Conservation (phyloP, 768 basidiomycete species). For the Cystobasidium tubakii region DNA sequence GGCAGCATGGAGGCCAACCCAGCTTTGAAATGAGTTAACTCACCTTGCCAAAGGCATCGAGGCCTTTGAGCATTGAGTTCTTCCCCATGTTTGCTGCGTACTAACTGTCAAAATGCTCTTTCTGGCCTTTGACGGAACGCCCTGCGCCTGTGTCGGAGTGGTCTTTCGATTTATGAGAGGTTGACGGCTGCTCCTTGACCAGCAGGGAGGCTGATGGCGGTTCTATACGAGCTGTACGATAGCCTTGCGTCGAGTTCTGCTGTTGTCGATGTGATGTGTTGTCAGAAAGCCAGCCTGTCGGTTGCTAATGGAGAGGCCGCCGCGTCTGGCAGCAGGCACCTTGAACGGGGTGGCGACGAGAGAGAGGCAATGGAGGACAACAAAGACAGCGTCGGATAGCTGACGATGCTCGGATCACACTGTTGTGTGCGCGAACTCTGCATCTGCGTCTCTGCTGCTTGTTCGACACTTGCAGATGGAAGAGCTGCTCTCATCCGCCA, state of each 20-base stretch:
- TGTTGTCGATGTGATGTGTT: too few relatives aligned
- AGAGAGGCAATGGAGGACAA: not conserved
- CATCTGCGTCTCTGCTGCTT: not conserved
- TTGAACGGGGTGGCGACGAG: not conserved
- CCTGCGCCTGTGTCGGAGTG: not conserved
- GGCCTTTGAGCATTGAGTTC: conserved; percentile 62
- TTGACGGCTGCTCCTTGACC: not conserved
- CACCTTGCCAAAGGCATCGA: conserved; percentile 99
- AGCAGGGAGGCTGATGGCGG: not conserved
- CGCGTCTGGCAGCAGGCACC: not conserved
- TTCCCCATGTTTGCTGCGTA: conserved; percentile 15
- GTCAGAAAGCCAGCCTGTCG: too few relatives aligned
- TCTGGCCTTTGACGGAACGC: not conserved
- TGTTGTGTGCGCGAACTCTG: not conserved
- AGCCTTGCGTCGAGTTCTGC: too few relatives aligned
- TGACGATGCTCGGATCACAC: not conserved
- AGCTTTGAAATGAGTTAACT: too few relatives aligned
- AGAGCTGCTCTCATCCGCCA: too few relatives aligned
- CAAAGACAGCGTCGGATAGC: conserved; percentile 1
- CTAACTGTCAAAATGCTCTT: not conserved
- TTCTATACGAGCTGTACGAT: too few relatives aligned
- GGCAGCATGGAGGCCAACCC: too few relatives aligned
- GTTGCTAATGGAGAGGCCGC: too few relatives aligned
- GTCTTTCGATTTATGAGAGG: too few relatives aligned
- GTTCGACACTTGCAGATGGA: not conserved